Percentiles rank a stretch among this genome's conserved stretches.
These are phyloP conservation scores for Colletotrichum truncatum DNA, from an alignment of 2,329 filamentous ascomycete species.

Conservation along the genomic window DNA sequence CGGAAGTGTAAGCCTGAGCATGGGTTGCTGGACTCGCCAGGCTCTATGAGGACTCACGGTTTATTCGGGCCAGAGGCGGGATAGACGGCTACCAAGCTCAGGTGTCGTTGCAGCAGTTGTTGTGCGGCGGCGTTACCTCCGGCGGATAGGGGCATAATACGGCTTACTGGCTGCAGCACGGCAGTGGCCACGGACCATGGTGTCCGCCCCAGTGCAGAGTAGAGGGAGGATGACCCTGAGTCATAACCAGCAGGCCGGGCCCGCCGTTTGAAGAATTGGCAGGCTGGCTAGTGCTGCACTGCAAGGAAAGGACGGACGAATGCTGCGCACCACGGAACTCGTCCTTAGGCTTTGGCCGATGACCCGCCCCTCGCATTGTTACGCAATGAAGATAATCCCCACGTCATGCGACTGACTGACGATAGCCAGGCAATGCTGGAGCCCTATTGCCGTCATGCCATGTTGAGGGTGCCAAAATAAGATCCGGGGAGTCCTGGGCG, in stretches of 20 bases:
- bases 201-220: too few species aligned
- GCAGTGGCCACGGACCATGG: not conserved
- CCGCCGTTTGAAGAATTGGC: slow-evolving; percentile 25
- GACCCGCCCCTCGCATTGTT: slow-evolving; percentile 28
- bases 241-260: slow-evolving; percentile 14
- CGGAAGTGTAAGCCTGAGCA: slow-evolving; percentile 2
- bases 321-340: not conserved
- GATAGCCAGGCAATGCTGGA: slow-evolving; percentile 1
- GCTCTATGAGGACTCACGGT: not conserved
- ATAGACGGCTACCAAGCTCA: not conserved
- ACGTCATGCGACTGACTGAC: slow-evolving; percentile 24
- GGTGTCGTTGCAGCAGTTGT: not conserved
- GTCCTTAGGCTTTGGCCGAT: slow-evolving; percentile 1
- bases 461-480: not conserved
- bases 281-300: slow-evolving; percentile 3
- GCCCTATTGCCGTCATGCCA: not conserved
- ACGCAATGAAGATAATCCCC: slow-evolving; percentile 16
- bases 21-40: slow-evolving; percentile 4
- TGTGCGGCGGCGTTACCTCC: not conserved
- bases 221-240: slow-evolving; percentile 12
- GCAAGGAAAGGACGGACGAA: not conserved
- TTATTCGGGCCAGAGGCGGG: not conserved
- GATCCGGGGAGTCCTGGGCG: slow-evolving; percentile 1
- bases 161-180: not conserved
- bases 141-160: not conserved